phyloP scores from a whole-genome alignment of 208 protist species.

The Crithidia bombi region DNA sequence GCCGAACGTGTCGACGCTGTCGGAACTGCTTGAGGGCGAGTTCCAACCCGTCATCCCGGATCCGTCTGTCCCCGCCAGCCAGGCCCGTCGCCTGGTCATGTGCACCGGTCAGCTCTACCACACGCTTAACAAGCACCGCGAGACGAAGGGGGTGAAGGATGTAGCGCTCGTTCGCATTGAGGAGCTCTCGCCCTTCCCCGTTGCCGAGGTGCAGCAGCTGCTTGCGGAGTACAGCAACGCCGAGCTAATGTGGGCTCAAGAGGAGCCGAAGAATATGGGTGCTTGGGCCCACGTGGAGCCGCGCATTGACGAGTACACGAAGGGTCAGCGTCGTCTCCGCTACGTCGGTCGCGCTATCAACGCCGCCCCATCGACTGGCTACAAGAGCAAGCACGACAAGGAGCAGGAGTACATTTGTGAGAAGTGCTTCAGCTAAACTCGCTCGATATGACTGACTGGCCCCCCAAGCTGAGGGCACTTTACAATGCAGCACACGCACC shows the following conservation, averaged over 20 bases:
- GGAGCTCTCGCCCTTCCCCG: slow-evolving; percentile 98
- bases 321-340: slow-evolving; percentile 54
- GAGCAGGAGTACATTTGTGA: slow-evolving; percentile 76
- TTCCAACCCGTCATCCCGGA: slow-evolving; percentile 90
- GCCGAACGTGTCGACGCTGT: slow-evolving; percentile 81
- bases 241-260: slow-evolving; percentile 96
- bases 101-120: slow-evolving; percentile 98
- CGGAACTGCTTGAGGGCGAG: slow-evolving; percentile 50
- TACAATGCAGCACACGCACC: too few species aligned
- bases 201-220: slow-evolving; percentile 89
- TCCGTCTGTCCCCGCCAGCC: slow-evolving; percentile 47
- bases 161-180: slow-evolving; percentile 94
- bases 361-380: slow-evolving; percentile 68
- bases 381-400: slow-evolving; percentile 73
- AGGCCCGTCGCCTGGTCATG: slow-evolving; percentile 93
- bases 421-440: slow-evolving; percentile 36
- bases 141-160: slow-evolving; percentile 57
- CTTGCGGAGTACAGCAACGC: slow-evolving; percentile 88
- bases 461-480: too few species aligned
- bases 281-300: slow-evolving; percentile 89
- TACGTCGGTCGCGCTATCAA: slow-evolving; percentile 70
- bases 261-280: slow-evolving; percentile 98
- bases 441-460: too few species aligned
- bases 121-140: slow-evolving; percentile 81
- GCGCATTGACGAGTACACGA: slow-evolving; percentile 81